Base-by-base conservation (phyloP, 1,139 yeast genomes). In the Debaryomyces psychrophilus region DNA sequence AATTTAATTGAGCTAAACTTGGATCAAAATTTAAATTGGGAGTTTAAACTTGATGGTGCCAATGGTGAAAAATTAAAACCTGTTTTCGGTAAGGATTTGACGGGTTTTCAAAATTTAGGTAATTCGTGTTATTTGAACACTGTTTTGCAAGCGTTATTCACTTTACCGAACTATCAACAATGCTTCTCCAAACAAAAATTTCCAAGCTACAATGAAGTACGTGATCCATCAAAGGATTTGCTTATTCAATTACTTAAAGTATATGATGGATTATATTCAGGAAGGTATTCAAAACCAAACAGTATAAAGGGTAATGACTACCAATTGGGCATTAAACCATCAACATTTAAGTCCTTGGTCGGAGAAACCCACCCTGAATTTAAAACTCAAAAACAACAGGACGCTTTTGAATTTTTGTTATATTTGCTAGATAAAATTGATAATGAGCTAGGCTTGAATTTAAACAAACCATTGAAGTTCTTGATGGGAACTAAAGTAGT, bases 21-120 rank as follows among this genome's bases (percentile, higher is more conserved):
- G 46, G 97, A 92, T 61, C 97, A 92, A 61, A 93, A 93, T 63
- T 62, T 90, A 67, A 87, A 85, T 57, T 95, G 97, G 97, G 96
- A 92, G 52, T 93, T 95, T 64, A 81, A 82, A 50, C 80, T 92
- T 79, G 85, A 84, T 27, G 85, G 85, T 37, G 82, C 83, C 2
- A 73, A 82, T 50, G 97, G 97, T 18, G 81, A 79, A 38, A 77
- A 78, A 41, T 68, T 88, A 40, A 61, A 67, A 15, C 90, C 92
- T 0, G 69, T 90, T 0, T 84, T 75, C 67, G 95, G 93, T 1
- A 63, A 79, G 34, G 85, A 83, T 5, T 68, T 86, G 47, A 85
- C 95, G 1, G 99, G 99, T 0, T 68, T 95, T 60, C 82, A 85
- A 54, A 93, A 93, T 62, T 68, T 93, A 52, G 99, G 99, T 2